phyloP scores from a whole-genome alignment of 306 rosid genomes.

The Acacia crassicarpa region DNA sequence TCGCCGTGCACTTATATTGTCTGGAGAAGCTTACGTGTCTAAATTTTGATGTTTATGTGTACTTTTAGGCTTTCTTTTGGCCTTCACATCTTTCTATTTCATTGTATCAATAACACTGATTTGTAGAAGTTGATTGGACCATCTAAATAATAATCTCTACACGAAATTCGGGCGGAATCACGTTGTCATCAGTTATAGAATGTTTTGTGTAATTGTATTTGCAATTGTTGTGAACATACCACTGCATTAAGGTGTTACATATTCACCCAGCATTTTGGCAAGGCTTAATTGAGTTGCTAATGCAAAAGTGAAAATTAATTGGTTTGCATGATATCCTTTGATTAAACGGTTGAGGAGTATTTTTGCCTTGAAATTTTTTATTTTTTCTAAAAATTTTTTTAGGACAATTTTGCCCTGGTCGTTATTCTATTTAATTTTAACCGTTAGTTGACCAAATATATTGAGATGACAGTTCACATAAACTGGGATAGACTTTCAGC shows the following conservation, averaged over 20 bases:
- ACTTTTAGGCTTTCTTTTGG: not conserved
- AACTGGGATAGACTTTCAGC: too few relatives aligned
- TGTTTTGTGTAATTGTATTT: not conserved
- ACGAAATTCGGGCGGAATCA: not conserved
- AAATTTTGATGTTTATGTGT: not conserved
- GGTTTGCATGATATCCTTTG: too few relatives aligned
- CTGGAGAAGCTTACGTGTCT: too few relatives aligned
- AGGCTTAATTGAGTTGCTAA: not conserved
- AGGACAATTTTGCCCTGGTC: too few relatives aligned
- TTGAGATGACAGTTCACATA: too few relatives aligned
- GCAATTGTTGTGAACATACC: not conserved
- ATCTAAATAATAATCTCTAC: constrained; percentile 28
- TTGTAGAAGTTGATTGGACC: constrained; percentile 14
- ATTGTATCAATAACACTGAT: not conserved
- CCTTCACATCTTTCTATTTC: not conserved
- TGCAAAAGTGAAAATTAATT: too few relatives aligned
- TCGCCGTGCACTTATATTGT: too few relatives aligned
- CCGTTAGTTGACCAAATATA: too few relatives aligned
- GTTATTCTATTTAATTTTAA: too few relatives aligned
- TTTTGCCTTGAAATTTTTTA: too few relatives aligned
- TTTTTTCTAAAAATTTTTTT: too few relatives aligned
- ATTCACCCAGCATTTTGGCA: not conserved
- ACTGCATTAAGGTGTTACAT: not conserved
- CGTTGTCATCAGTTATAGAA: not conserved
- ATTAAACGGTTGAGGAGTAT: too few relatives aligned